Evolutionary conservation across 2,329 filamentous ascomycete species (phyloP).

Genomic region (Herpotrichia juniperi): DNA sequence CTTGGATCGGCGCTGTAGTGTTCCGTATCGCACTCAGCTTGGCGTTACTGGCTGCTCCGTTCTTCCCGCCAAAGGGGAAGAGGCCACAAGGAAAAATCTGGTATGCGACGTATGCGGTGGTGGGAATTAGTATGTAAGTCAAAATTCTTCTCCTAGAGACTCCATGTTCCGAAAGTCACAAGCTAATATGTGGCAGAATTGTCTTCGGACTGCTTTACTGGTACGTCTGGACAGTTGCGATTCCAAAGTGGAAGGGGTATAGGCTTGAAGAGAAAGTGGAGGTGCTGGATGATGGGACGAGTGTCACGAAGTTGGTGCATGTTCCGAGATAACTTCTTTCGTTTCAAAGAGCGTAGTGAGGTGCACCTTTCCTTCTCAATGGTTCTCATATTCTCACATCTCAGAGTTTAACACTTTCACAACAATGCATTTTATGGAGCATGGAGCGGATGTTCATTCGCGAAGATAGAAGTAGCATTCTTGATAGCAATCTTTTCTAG

Average conservation of each 20-base stretch:
- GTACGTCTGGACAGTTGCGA: constrained; percentile 67
- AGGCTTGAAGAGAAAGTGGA: constrained; percentile 66
- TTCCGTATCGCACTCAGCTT: constrained; percentile 61
- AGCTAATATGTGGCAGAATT: constrained; percentile 52
- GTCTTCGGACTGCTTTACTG: constrained; percentile 68
- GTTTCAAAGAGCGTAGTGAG: neutral
- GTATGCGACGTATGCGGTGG: constrained; percentile 60
- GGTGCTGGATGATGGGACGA: constrained; percentile 69
- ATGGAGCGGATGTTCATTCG: too few relatives aligned
- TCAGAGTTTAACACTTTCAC: too few relatives aligned
- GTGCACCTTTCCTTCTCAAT: too few relatives aligned
- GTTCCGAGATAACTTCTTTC: constrained; percentile 15
- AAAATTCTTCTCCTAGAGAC: neutral
- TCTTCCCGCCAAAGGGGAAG: constrained; percentile 61
- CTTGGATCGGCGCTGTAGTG: constrained; percentile 66
- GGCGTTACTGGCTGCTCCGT: constrained; percentile 64
- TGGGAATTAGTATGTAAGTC: constrained; percentile 59
- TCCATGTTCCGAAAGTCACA: neutral
- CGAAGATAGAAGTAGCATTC: constrained; percentile 1
- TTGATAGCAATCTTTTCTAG: neutral
- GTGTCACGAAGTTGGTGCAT: constrained; percentile 63
- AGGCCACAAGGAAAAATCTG: constrained; percentile 44
- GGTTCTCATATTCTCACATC: too few relatives aligned
- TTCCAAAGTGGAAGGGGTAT: constrained; percentile 67
- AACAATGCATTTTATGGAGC: neutral